Evolutionary conservation across 2,329 filamentous ascomycete genomes (phyloP), one percentile per base, ranked within the genome.

Genomic region (Acephala macrosclerotiorum): DNA sequence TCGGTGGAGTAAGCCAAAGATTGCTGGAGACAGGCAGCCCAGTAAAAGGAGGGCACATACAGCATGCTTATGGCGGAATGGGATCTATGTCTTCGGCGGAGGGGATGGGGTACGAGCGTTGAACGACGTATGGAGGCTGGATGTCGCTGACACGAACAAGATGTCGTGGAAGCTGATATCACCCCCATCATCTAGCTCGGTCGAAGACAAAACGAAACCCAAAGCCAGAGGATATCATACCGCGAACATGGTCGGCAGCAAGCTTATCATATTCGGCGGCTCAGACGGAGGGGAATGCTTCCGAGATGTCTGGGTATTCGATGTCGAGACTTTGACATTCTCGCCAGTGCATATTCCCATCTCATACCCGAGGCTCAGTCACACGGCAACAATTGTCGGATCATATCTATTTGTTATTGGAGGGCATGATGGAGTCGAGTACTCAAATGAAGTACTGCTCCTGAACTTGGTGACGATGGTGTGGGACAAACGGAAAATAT

Each of bases 281-380:
- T 90, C 87, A 2, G 89, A 91, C 75, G 89, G 89, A 69, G 87
- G 87, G 60, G 88, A 91, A 77, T 91, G 89, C 78, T 91, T 91
- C 78, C 85, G 89, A 75, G 89, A 91, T 73, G 89, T 91, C 47
- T 91, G 89, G 89, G 85, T 91, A 35, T 91, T 90, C 78, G 88
- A 91, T 74, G 85, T 91, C 6, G 88, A 91, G 59, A 83, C 81
- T 45, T 82, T 85, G 65, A 70, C 80, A 26, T 91, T 89, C 87
- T 86, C 84, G 66, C 74, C 80, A 7, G 88, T 90, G 63, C 76
- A 80, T 64, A 88, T 90, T 26, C 83, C 87, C 22, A 75, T 86
- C 40, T 86, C 86, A n/a, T 89, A 84, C 75, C 85, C 87, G 45
- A 85, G 89, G 22, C 81, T 91, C 59, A 89, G 87, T 26, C 89